Evolutionary conservation across 345 rosid species (phyloP).

Genomic region (Linum lewisii): DNA sequence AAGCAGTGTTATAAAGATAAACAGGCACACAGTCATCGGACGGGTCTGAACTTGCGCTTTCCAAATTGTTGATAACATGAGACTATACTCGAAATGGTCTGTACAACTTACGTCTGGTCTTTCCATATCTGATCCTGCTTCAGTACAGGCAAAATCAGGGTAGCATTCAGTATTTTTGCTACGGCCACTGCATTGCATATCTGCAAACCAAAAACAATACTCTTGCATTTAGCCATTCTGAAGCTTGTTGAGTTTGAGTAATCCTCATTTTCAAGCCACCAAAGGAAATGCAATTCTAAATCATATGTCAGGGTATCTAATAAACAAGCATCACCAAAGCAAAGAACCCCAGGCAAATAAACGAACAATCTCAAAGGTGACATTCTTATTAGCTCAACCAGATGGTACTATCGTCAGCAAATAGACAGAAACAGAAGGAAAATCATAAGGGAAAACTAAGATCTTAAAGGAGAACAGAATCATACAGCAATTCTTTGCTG

Average conservation of each 20-base stretch:
- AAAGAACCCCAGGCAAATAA: neutral
- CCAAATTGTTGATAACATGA: neutral
- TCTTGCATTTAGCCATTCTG: neutral
- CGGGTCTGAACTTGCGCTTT: neutral
- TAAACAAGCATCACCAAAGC: neutral
- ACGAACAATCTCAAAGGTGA: neutral
- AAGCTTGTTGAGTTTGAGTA: neutral
- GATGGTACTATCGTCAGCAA: neutral
- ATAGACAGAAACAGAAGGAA: neutral
- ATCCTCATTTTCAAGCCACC: too few relatives aligned
- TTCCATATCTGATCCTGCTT: slow-evolving; percentile 99
- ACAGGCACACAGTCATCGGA: neutral
- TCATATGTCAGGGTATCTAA: neutral
- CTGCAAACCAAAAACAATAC: slow-evolving; percentile 31
- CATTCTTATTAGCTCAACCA: too few relatives aligned
- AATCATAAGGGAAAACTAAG: neutral
- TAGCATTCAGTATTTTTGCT: slow-evolving; percentile 97
- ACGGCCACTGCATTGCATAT: slow-evolving; percentile 99
- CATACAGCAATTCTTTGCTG: slow-evolving; percentile 98
- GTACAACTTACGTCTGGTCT: slow-evolving; percentile 74
- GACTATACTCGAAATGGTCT: neutral
- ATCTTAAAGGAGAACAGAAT: slow-evolving; percentile 12
- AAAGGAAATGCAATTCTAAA: neutral
- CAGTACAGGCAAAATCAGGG: slow-evolving; percentile 90
- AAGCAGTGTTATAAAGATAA: neutral